Evolutionary conservation across 192 early-diverging fungal species (phyloP), one percentile per base, ranked within the genome.

Genomic region (Backusella psychrophila): DNA sequence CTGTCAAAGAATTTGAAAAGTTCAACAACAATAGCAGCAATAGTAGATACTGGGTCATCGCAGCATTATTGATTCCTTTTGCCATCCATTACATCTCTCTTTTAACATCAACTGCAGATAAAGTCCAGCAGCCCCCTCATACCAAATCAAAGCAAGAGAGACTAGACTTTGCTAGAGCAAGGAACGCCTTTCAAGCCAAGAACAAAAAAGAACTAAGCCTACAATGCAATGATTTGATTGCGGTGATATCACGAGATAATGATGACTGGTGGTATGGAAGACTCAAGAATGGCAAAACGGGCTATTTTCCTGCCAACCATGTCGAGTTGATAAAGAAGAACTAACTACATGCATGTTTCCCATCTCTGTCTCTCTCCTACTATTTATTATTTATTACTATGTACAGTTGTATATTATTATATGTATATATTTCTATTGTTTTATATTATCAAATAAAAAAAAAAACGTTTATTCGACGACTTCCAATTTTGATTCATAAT

Each of bases 241-340:
- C 66, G 17, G 19, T 68, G 6, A n/a, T 36, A 7, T 68, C 66
- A 33, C 35, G 35, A 68, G 34, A 68, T 1, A 33, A 17, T 17
- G 14, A 19, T 33, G 84, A 86, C 77, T 98, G 98, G 98, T 99
- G 98, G 98, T 80, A 92, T 42, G 98, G 97, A 7, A 80, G 94
- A 41, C 85, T 92, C 14, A 91, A 94, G 71, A 88, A 87, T 46
- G 97, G 98, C 1, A 87, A 86, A 56, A 90, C 94, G 76, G 98
- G 97, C 4, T 76, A 93, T 23, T 99, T 99, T 87, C 97, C 98
- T 6, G 88, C 91, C 75, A 96, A 89, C 75, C 97, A 96, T 75
- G 94, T 96, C 19, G 89, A 94, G 38, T 86, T 95, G 8, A 93
- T 98, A 29, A 90, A 92, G 80, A 96, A 95, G 85, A 83, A 31